A percentile compares a stretch with the other conserved stretches of the same genome.
Evolutionary conservation across 352 stramenopile genomes (phyloP).

Genomic region (Discostella stelligera): DNA sequence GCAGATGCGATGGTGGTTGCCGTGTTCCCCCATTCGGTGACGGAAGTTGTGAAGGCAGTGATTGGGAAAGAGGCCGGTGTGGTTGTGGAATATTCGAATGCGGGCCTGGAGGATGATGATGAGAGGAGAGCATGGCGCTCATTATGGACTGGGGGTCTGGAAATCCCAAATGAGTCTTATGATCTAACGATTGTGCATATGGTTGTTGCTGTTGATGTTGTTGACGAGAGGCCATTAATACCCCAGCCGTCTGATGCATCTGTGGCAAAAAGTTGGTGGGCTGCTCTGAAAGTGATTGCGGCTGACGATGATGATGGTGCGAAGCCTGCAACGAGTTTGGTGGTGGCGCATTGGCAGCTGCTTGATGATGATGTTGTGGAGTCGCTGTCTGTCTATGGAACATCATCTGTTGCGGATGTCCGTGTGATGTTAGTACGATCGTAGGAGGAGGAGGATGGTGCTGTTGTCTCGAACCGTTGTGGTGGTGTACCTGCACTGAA

Average conservation of each 20-base stretch:
- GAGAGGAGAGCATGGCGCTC: constrained; percentile 2
- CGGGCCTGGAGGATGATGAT: constrained; percentile 10
- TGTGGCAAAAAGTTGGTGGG: constrained; percentile 16
- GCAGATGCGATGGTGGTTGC: neutral
- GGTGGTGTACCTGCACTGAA: neutral
- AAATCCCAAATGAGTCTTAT: constrained; percentile 17
- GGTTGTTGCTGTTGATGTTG: neutral
- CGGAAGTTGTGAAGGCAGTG: constrained; percentile 18
- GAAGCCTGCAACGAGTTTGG: neutral
- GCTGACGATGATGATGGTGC: constrained; percentile 2
- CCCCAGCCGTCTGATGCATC: constrained; percentile 6
- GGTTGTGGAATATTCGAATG: constrained; percentile 4
- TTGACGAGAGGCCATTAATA: constrained; percentile 13
- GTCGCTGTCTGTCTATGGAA: constrained; percentile 3
- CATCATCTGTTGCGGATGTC: constrained; percentile 18
- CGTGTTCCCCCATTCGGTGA: neutral
- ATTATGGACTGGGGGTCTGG: constrained; percentile 14
- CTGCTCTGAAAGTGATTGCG: neutral
- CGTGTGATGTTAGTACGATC: neutral
- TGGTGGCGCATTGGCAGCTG: neutral
- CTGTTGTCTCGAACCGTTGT: neutral
- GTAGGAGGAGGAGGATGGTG: constrained; percentile 10
- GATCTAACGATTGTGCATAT: constrained; percentile 7
- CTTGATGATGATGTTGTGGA: neutral
- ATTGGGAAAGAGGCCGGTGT: neutral